Percentiles rank a stretch among this genome's conserved stretches.
These are phyloP conservation scores for Quercus lobata DNA, from an alignment of 331 rosid genomes.

Conservation along the genomic window DNA sequence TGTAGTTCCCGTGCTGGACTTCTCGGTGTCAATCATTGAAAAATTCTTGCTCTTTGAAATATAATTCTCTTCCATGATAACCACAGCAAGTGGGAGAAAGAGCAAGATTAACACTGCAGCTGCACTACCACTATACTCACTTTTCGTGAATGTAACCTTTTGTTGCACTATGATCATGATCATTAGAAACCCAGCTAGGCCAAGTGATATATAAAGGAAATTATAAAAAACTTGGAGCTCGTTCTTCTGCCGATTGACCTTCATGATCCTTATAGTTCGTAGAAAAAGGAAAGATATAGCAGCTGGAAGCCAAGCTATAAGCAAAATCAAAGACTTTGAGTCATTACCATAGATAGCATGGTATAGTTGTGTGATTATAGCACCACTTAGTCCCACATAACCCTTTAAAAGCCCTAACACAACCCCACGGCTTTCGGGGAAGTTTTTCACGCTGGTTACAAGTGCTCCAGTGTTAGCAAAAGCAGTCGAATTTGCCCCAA, in stretches of 20 bases:
- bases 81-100: conserved; percentile 54
- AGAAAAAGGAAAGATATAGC: conserved; percentile 51
- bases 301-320: conserved; percentile 78
- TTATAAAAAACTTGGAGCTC: conserved; percentile 57
- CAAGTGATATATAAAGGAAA: conserved; percentile 59
- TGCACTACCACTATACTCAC: conserved; percentile 53
- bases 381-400: conserved; percentile 68
- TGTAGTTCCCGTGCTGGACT: not conserved
- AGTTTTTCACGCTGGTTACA: conserved; percentile 66
- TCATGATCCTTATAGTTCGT: conserved; percentile 52
- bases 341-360: conserved; percentile 56
- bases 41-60: conserved; percentile 14
- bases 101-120: conserved; percentile 47
- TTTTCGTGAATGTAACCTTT: conserved; percentile 29
- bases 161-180: conserved; percentile 50
- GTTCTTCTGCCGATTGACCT: conserved; percentile 28
- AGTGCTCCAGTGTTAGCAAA: conserved; percentile 73
- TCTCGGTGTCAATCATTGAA: conserved; percentile 5
- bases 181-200: conserved; percentile 60
- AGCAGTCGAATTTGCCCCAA: conserved; percentile 67
- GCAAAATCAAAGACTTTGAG: conserved; percentile 52
- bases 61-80: conserved; percentile 43
- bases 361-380: conserved; percentile 64
- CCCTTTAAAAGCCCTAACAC: conserved; percentile 74
- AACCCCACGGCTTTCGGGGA: conserved; percentile 59